A percentile compares a stretch with the other conserved stretches of the same genome.
phyloP scores from a whole-genome alignment of 108 stramenopile species.

The Mayamaea pseudoterrestris region DNA sequence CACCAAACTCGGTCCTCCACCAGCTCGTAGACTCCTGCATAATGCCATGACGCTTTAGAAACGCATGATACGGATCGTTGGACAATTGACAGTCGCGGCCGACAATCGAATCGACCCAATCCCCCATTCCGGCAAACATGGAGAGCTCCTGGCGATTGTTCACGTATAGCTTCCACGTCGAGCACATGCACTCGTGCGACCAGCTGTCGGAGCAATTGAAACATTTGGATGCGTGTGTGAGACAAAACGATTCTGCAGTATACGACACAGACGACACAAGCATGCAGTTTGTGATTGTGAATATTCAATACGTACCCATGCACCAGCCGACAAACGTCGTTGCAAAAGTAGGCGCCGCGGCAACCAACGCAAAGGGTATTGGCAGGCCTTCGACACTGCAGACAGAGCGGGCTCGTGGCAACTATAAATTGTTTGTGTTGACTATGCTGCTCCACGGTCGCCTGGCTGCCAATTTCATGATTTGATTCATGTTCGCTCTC shows the following conservation, averaged over 20 bases:
- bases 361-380: conserved; percentile 38
- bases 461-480: neutral
- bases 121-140: conserved; percentile 23
- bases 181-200: conserved; percentile 72
- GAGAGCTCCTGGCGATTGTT: conserved; percentile 39
- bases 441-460: too few species aligned
- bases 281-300: neutral
- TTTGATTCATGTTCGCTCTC: neutral
- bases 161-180: conserved; percentile 62
- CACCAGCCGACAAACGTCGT: conserved; percentile 17
- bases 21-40: conserved; percentile 16
- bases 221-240: too few species aligned
- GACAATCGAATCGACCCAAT: conserved; percentile 42
- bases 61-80: conserved; percentile 40
- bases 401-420: conserved; percentile 48
- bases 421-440: too few species aligned
- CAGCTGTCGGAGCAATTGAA: conserved; percentile 27
- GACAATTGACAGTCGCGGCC: conserved; percentile 35
- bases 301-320: neutral
- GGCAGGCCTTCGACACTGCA: conserved; percentile 63
- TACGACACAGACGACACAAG: too few species aligned
- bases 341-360: conserved; percentile 63
- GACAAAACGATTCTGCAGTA: too few species aligned
- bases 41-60: conserved; percentile 24
- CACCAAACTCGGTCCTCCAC: conserved; percentile 68